These are phyloP conservation scores for Colletotrichum sp. DNA, from an alignment of 2,329 filamentous ascomycete species.

Conservation along the genomic window DNA sequence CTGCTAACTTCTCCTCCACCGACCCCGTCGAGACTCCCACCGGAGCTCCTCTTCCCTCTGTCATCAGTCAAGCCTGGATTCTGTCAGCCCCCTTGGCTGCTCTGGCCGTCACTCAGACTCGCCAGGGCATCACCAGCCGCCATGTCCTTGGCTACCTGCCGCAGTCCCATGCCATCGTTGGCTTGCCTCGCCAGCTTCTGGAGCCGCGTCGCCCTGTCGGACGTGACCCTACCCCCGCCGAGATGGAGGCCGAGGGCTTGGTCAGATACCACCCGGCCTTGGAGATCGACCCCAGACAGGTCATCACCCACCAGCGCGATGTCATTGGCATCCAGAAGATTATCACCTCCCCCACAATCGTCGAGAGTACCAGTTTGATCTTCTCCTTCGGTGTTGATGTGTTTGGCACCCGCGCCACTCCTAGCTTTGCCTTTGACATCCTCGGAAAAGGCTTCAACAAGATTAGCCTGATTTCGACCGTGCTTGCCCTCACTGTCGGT, in stretches of 20 bases:
- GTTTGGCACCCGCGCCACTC: conserved; percentile 85
- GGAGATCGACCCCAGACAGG: conserved; percentile 82
- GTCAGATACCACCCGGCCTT: conserved; percentile 76
- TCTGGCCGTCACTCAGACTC: conserved; percentile 85
- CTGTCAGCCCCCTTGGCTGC: conserved; percentile 79
- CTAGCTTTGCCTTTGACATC: conserved; percentile 90
- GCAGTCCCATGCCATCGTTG: conserved; percentile 74
- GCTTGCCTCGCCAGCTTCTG: conserved; percentile 78
- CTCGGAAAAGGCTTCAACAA: conserved; percentile 95
- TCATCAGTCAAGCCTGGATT: conserved; percentile 81
- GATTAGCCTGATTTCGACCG: conserved; percentile 81
- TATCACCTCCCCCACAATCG: conserved; percentile 75
- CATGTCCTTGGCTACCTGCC: conserved; percentile 82
- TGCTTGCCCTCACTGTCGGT: conserved; percentile 78
- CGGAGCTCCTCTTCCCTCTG: conserved; percentile 69
- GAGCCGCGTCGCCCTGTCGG: conserved; percentile 88
- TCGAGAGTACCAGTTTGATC: conserved; percentile 92
- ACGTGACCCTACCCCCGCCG: conserved; percentile 79
- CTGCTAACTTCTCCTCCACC: conserved; percentile 79
- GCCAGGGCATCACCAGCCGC: conserved; percentile 87
- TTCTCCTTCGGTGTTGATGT: conserved; percentile 89
- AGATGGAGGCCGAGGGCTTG: conserved; percentile 81
- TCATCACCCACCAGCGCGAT: conserved; percentile 82
- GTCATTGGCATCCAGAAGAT: conserved; percentile 77
- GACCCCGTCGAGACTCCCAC: conserved; percentile 64